Evolutionary conservation across 345 rosid genomes (phyloP), one percentile per base, ranked within the genome.

Genomic region (Populus tremula): DNA sequence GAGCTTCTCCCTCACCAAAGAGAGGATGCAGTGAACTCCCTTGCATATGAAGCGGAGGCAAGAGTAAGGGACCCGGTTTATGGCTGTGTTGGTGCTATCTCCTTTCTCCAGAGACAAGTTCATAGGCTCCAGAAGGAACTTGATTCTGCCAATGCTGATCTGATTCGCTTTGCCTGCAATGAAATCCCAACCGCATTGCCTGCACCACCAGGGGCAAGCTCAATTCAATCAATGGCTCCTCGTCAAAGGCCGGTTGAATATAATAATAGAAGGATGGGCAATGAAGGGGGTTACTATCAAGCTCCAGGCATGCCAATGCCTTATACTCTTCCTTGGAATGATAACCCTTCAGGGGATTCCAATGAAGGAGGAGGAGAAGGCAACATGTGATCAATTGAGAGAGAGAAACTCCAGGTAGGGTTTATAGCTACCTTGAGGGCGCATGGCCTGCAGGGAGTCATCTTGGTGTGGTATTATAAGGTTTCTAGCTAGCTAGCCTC

Each of bases 31-130:
- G 98, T 93, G 72, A 93, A 91, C 77, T 94, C 98, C 43, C 88
- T 94, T 66, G 97, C 98, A 76, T 94, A 91, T 41, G 98, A 94
- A 82, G 98, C 98, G 1, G 98, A 94, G 84, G 98, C 98, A 18
- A 81, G 98, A 63, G 94, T 94, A 33, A 87, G 96, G 47, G 98
- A 94, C 70, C 98, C 98, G 0, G 97, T 94, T 71, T 90, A 94
- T 36, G 98, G 98, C 62, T 94, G 98, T 65, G 94, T 91, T 3
- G 93, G 94, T 25, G 93, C 97, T 14, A 94, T 94, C 84, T 87
- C 98, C 76, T 92, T 87, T 87, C 93, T 94, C 79, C 98, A 94
- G 77, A 84, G 96, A 77, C 97, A 92, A 81, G 96, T 94, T 69
- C 94, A 91, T 31, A 84, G 93, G 85, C 95, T 94, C 67, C 98